These are phyloP conservation scores for Debaryomyces hansenii DNA, from an alignment of 805 yeast genomes.

Conservation along the genomic window DNA sequence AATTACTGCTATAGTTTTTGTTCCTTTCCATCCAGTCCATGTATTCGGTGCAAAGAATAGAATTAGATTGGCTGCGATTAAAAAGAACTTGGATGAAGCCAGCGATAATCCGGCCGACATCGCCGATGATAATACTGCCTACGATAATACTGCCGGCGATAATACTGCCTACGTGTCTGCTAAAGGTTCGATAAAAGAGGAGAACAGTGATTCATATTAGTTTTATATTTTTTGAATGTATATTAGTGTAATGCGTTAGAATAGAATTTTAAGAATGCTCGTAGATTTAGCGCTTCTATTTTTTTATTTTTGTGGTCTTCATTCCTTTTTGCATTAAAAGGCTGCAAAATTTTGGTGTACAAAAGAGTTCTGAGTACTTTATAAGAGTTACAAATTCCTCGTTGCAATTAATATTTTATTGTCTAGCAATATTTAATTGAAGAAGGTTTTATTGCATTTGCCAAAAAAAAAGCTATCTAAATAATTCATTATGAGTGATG, in stretches of 20 bases:
- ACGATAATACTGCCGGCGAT: constrained; percentile 1
- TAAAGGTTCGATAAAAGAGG: no score
- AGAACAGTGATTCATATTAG: no score
- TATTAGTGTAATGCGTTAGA: no score
- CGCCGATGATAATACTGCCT: constrained; percentile 2
- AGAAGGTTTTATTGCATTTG: background rate
- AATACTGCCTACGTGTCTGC: background rate
- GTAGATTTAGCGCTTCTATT: background rate
- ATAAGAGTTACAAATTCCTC: background rate
- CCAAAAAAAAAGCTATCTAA: background rate
- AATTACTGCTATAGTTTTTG: constrained; percentile 32
- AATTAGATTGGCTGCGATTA: constrained; percentile 26
- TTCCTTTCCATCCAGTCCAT: constrained; percentile 41
- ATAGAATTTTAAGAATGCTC: no score
- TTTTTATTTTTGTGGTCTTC: background rate
- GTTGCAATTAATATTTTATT: background rate
- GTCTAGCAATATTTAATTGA: background rate
- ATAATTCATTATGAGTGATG: background rate
- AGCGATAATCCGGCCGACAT: constrained; percentile 1
- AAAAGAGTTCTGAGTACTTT: background rate
- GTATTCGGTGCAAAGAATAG: constrained; percentile 30
- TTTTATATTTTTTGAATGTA: no score
- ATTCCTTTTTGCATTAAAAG: background rate
- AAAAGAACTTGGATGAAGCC: constrained; percentile 22
- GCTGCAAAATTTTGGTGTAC: background rate